Evolutionary conservation across 805 yeast genomes (phyloP), one percentile per base, ranked within the genome.

Genomic region (Candida tibetensis): DNA sequence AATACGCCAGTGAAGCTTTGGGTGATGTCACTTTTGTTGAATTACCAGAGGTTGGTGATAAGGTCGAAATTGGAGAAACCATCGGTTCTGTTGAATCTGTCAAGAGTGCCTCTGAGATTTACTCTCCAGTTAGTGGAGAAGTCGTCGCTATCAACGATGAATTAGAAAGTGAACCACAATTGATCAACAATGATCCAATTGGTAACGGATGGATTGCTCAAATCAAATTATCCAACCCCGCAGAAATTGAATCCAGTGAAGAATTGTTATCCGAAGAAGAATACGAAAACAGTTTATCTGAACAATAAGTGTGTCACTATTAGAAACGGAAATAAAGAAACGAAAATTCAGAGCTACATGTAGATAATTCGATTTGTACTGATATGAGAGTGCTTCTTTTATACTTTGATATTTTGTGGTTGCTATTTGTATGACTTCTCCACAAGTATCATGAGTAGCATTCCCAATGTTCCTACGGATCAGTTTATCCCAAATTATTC

Each of bases 11-110:
- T 16, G 96, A 89, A 55, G 95, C 98, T 5, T 77, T 93, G 44
- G 99, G 99, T 31, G 99, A 93, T 65, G 95, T 95, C 40, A 95
- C 98, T 3, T 93, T 74, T 60, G 83, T 90, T 42, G 99, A 93
- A 66, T 73, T 91, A 51, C 95, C 95, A 32, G 90, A 82, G 49
- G 76, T 75, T 28, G 85, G 82, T 28, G 75, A 72, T 28, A 68
- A 57, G 21, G 71, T 82, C 40, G 80, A 71, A 40, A 72, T 74
- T 34, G 95, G 95, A 35, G 97, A 88, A 46, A 71, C 91, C 10
- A 71, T 93, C 57, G 97, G 97, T 5, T 85, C 95, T 22, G 95
- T 93, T 28, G 99, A 93, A 66, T 78, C 89, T 30, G 99, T 93
- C 54, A 93, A 93, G 68, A 79, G 90, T 32, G 97, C 99, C 18